Evolutionary conservation across 2,329 filamentous ascomycete species (phyloP).

Genomic region (Microdochium nivale): DNA sequence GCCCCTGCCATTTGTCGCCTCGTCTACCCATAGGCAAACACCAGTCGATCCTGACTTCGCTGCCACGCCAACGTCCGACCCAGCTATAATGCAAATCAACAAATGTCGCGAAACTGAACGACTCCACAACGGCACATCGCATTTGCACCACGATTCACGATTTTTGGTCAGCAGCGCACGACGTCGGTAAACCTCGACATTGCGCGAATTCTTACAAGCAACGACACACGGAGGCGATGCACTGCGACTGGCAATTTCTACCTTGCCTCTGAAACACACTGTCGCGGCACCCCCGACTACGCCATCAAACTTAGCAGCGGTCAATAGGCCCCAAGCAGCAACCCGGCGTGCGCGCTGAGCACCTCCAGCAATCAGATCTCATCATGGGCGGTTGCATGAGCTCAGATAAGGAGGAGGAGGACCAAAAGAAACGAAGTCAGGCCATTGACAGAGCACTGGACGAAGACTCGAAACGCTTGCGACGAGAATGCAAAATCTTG

Average conservation of each 20-base stretch:
- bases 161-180: neutral
- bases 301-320: neutral
- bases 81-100: neutral
- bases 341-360: neutral
- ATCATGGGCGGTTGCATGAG: slow-evolving; percentile 94
- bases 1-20: neutral
- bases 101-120: neutral
- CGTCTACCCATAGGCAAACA: neutral
- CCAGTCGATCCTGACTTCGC: neutral
- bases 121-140: neutral
- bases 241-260: neutral
- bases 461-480: slow-evolving; percentile 85
- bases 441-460: slow-evolving; percentile 90
- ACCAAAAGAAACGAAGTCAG: slow-evolving; percentile 94
- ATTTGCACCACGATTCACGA: neutral
- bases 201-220: neutral
- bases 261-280: neutral
- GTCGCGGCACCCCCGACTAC: neutral
- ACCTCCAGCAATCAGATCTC: slow-evolving; percentile 6
- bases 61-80: neutral
- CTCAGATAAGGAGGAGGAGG: slow-evolving; percentile 74
- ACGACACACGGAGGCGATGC: neutral
- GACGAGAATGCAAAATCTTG: slow-evolving; percentile 97
- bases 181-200: neutral
- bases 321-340: neutral